Conservation (phyloP, 805 yeast species). For the Pichia deserticola region DNA sequence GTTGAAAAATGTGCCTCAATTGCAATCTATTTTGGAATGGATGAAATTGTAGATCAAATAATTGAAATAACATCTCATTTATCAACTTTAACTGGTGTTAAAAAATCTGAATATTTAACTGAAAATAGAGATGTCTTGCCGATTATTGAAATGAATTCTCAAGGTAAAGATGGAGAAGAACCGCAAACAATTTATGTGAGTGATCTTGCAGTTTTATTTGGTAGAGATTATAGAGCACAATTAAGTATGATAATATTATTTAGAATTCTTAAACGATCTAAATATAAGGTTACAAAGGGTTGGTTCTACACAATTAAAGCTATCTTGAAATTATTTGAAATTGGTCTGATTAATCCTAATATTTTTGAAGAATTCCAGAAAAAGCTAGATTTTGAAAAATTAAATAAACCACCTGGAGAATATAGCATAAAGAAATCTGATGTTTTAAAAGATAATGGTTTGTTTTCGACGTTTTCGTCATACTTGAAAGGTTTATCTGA, state of each 20-base stretch:
- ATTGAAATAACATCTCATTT: slow-evolving; percentile 59
- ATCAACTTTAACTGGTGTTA: slow-evolving; percentile 52
- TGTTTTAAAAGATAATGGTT: slow-evolving; percentile 63
- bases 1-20: slow-evolving; percentile 79
- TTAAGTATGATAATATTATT: slow-evolving; percentile 80
- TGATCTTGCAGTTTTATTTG: slow-evolving; percentile 75
- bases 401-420: slow-evolving; percentile 61
- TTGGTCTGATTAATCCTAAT: slow-evolving; percentile 62
- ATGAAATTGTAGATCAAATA: slow-evolving; percentile 54
- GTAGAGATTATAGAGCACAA: slow-evolving; percentile 88
- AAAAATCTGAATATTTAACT: slow-evolving; percentile 21
- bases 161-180: slow-evolving; percentile 45
- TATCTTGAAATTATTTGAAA: slow-evolving; percentile 59
- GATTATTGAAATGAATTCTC: slow-evolving; percentile 33
- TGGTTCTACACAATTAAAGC: slow-evolving; percentile 61
- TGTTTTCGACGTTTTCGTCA: slow-evolving; percentile 88
- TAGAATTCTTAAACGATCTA: slow-evolving; percentile 59
- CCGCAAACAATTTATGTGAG: slow-evolving; percentile 56
- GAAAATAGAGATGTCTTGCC: slow-evolving; percentile 36
- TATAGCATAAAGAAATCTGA: slow-evolving; percentile 55
- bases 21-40: slow-evolving; percentile 56
- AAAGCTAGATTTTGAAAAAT: slow-evolving; percentile 40
- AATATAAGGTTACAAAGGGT: slow-evolving; percentile 36
- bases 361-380: slow-evolving; percentile 59
- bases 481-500: slow-evolving; percentile 83